Conservation (phyloP, 345 rosid species). For the Adansonia digitata region DNA sequence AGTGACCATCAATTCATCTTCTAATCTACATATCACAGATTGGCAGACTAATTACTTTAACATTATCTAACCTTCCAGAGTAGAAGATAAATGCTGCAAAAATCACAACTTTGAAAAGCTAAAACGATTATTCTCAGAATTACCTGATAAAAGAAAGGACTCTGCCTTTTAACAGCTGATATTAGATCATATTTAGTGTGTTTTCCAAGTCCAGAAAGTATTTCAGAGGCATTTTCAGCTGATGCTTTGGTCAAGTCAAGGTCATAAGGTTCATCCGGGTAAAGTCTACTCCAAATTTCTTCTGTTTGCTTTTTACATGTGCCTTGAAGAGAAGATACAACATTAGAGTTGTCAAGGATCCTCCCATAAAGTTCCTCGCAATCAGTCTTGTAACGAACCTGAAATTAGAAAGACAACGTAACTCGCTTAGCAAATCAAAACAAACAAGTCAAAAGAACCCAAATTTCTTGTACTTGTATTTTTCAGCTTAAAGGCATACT, state of each 20-base stretch:
- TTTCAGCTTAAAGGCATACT: slow-evolving; percentile 33
- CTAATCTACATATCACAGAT: not conserved
- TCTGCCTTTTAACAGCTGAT: slow-evolving; percentile 85
- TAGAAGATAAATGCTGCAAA: not conserved
- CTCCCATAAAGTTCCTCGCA: slow-evolving; percentile 71
- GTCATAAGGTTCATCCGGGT: slow-evolving; percentile 67
- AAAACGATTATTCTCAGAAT: not conserved
- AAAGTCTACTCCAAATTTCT: slow-evolving; percentile 61
- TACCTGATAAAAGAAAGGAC: slow-evolving; percentile 91
- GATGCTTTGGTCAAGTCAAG: slow-evolving; percentile 39
- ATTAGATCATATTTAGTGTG: slow-evolving; percentile 72
- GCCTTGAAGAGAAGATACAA: slow-evolving; percentile 59
- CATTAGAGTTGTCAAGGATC: slow-evolving; percentile 55
- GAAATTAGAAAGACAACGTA: slow-evolving; percentile 20
- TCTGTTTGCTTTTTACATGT: slow-evolving; percentile 39
- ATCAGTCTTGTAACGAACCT: slow-evolving; percentile 79
- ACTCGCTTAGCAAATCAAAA: slow-evolving; percentile 3
- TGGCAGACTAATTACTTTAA: not conserved
- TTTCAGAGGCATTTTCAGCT: slow-evolving; percentile 30
- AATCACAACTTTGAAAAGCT: not conserved
- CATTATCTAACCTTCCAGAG: not conserved
- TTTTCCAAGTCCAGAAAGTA: slow-evolving; percentile 36
- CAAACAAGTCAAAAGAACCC: not conserved
- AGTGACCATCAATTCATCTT: not conserved
- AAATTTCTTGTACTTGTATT: not conserved